Evolutionary conservation across 495 filamentous ascomycete genomes (phyloP).

Genomic region (Paragyromitra xinjiangensis): DNA sequence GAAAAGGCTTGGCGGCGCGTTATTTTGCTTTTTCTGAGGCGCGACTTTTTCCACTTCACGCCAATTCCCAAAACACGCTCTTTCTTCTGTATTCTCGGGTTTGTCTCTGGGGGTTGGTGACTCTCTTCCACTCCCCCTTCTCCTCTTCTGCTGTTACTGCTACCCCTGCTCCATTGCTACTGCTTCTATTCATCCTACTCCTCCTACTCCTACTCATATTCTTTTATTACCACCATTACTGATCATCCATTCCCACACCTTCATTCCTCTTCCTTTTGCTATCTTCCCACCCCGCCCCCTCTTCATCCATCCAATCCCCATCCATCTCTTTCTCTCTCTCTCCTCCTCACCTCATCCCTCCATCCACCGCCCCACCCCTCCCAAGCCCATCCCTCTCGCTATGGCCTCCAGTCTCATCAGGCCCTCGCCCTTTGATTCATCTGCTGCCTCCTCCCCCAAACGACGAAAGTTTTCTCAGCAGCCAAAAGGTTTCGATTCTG

Average conservation of each 20-base stretch:
- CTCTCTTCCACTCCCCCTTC: not conserved
- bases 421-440: conserved; percentile 50
- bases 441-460: conserved; percentile 48
- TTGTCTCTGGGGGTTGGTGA: conserved; percentile 34
- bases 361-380: not conserved
- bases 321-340: conserved; percentile 15
- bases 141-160: not conserved
- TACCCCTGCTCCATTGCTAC: not conserved
- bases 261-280: not conserved
- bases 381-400: not conserved
- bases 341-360: conserved; percentile 9
- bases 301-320: not conserved
- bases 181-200: not conserved
- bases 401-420: conserved; percentile 48
- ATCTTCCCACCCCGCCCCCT: conserved; percentile 7
- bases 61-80: conserved; percentile 42
- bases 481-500: conserved; percentile 47
- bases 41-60: conserved; percentile 50
- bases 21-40: conserved; percentile 47
- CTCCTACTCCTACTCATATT: not conserved
- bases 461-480: conserved; percentile 54
- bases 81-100: conserved; percentile 27
- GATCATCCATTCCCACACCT: not conserved
- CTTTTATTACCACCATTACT: not conserved
- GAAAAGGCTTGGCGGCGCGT: conserved; percentile 41